Evolutionary conservation across 176 grass and related monocot genomes (phyloP), one percentile per base, ranked within the genome.

Genomic region (Eragrostis curvula): DNA sequence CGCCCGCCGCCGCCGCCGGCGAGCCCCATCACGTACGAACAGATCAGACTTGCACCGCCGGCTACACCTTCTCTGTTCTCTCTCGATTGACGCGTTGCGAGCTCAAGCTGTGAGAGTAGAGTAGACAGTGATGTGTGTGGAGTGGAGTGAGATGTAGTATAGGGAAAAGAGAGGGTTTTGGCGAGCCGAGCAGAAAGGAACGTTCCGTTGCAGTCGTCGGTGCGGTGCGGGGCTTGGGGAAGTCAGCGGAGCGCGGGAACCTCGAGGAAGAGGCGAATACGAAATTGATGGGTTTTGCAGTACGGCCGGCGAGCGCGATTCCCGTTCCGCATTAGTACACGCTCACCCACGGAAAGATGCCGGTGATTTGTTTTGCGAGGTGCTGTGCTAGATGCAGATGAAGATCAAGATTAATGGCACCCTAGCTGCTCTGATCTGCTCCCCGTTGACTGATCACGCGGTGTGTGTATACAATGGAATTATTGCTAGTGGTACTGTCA

Each of bases 201-300:
- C 39, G 75, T 78, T 78, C 41, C 3, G 13, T 27, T 18, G 47
- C 21, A 59, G 56, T 59, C n/a, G 21, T 2, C 32, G 18, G 7
- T 18, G 18, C 24, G 42, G 12, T 7, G 15, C 15, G 42, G 1
- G 16, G 23, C 16, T 5, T 3, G 23, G 2, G 10, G 40, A 62
- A 78, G 75, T 78, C 75, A 78, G 75, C 75, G 75, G 24, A 7
- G 75, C 75, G 75, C 75, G 75, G 71, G 71, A 64, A 29, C 14
- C 47, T 24, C 75, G 24, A 78, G 75, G 58, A n/a, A 10, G 53
- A 60, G 41, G 57, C 0, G 52, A 61, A 28, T 77, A 77, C 23
- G 58, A 64, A 62, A 77, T 46, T 32, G 40, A 11, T 56, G 12
- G 12, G 53, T 13, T 2, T 17, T 65, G 59, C 28, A 15, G 15